Percentiles rank a stretch among this genome's conserved stretches.
These are phyloP conservation scores for Ascodesmis nigricans DNA, from an alignment of 495 filamentous ascomycete genomes.

Conservation along the genomic window DNA sequence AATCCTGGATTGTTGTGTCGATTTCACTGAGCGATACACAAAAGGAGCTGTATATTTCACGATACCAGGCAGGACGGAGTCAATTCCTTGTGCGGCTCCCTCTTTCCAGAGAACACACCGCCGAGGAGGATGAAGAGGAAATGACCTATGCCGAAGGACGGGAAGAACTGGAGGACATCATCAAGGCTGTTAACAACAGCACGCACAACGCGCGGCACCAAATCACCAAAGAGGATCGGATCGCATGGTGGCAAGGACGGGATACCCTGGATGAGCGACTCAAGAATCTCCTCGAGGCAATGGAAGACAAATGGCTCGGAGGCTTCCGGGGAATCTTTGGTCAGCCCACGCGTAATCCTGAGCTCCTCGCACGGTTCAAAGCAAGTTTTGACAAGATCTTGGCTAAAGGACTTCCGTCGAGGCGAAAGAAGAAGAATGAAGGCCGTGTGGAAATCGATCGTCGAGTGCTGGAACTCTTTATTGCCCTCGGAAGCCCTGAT, in stretches of 20 bases:
- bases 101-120: conserved; percentile 52
- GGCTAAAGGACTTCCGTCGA: conserved; percentile 70
- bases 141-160: conserved; percentile 66
- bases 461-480: conserved; percentile 65
- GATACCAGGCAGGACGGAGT: conserved; percentile 43
- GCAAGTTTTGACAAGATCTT: conserved; percentile 59
- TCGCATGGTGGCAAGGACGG: conserved; percentile 71
- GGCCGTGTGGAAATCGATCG: conserved; percentile 43
- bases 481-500: conserved; percentile 56
- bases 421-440: conserved; percentile 31
- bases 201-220: conserved; percentile 49
- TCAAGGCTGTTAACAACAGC: conserved; percentile 52
- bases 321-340: conserved; percentile 85
- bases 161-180: conserved; percentile 59
- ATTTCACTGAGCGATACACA: conserved; percentile 56
- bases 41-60: conserved; percentile 64
- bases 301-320: conserved; percentile 85
- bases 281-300: conserved; percentile 54
- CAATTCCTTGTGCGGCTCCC: conserved; percentile 76
- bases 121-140: conserved; percentile 57
- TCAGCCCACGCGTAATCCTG: conserved; percentile 35
- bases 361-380: conserved; percentile 49
- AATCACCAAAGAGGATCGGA: conserved; percentile 36
- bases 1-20: conserved; percentile 65
- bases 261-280: conserved; percentile 57